These are phyloP conservation scores for Syncephalastrum sp. DNA, from an alignment of 371 early-diverging fungal genomes.

Conservation along the genomic window DNA sequence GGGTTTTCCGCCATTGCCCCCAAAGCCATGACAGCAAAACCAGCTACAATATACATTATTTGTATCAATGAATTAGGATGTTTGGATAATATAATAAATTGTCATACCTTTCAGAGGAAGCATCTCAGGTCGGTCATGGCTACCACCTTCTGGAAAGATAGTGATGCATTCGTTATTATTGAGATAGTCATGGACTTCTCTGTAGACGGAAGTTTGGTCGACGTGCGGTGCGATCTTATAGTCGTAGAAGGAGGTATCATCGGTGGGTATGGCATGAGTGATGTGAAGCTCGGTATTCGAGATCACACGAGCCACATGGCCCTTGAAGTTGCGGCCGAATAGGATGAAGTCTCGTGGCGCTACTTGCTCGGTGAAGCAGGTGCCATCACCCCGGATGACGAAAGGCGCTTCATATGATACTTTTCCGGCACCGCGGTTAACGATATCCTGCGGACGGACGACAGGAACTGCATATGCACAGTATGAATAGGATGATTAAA, in stretches of 20 bases:
- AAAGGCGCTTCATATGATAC: conserved; percentile 65
- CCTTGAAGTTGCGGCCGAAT: conserved; percentile 63
- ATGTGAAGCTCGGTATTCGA: conserved; percentile 79
- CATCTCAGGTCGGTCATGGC: conserved; percentile 94
- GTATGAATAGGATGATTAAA: not conserved
- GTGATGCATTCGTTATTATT: conserved; percentile 83
- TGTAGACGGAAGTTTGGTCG: conserved; percentile 86
- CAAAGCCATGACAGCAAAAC: conserved; percentile 90
- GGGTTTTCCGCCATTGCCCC: conserved; percentile 86
- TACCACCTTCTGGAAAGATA: conserved; percentile 98
- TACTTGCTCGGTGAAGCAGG: conserved; percentile 72
- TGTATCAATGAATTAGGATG: not conserved
- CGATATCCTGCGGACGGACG: conserved; percentile 88
- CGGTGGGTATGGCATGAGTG: conserved; percentile 27
- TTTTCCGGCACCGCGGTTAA: conserved; percentile 69
- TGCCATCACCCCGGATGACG: conserved; percentile 64
- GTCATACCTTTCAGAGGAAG: conserved; percentile 92
- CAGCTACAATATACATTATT: conserved; percentile 41
- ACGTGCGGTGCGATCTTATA: conserved; percentile 84
- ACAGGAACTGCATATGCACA: conserved; percentile 78
- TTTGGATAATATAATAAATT: not conserved
- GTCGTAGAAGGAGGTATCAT: not conserved
- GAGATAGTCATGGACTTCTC: conserved; percentile 75
- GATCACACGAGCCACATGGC: conserved; percentile 72
- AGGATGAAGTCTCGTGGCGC: conserved; percentile 59